Percentiles rank a stretch among this genome's conserved stretches.
Conservation (phyloP, 495 filamentous ascomycete species). For the Aspergillus panamensis region DNA sequence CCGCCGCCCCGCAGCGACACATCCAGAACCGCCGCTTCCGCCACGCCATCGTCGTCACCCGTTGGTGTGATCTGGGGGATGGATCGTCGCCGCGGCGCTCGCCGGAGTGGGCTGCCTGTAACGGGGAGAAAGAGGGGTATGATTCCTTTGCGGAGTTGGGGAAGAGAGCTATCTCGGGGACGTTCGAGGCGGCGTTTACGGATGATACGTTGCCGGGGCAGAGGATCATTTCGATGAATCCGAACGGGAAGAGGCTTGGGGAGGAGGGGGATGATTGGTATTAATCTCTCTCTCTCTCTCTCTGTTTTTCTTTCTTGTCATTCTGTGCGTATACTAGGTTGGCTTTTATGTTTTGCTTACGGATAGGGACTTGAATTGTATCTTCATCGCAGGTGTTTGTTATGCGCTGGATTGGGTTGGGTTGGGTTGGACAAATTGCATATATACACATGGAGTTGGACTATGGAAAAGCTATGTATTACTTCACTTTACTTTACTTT, state of each 20-base stretch:
- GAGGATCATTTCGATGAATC: slow-evolving; percentile 54
- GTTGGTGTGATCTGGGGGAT: slow-evolving; percentile 58
- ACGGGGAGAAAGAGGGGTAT: slow-evolving; percentile 42
- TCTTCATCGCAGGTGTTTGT: no score
- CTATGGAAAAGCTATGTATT: no score
- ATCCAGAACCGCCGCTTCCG: slow-evolving; percentile 39
- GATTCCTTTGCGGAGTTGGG: slow-evolving; percentile 51
- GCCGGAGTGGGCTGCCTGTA: slow-evolving; percentile 50
- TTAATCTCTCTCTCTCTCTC: slow-evolving; percentile 25
- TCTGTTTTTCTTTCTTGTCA: not conserved
- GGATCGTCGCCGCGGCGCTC: slow-evolving; percentile 37
- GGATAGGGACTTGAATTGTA: not conserved
- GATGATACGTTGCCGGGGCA: slow-evolving; percentile 54
- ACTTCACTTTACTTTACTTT: no score
- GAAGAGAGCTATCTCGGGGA: slow-evolving; percentile 51
- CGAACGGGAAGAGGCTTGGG: slow-evolving; percentile 42
- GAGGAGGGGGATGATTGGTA: slow-evolving; percentile 51
- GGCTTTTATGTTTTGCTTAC: not conserved
- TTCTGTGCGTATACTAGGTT: not conserved
- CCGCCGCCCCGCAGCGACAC: slow-evolving; percentile 9
- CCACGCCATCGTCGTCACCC: slow-evolving; percentile 56
- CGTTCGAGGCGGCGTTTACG: slow-evolving; percentile 53
- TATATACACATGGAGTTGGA: not conserved
- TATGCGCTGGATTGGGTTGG: no score
- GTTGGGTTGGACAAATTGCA: no score